Evolutionary conservation across 176 grass and related monocot genomes (phyloP).

Genomic region (Paspalum vaginatum): DNA sequence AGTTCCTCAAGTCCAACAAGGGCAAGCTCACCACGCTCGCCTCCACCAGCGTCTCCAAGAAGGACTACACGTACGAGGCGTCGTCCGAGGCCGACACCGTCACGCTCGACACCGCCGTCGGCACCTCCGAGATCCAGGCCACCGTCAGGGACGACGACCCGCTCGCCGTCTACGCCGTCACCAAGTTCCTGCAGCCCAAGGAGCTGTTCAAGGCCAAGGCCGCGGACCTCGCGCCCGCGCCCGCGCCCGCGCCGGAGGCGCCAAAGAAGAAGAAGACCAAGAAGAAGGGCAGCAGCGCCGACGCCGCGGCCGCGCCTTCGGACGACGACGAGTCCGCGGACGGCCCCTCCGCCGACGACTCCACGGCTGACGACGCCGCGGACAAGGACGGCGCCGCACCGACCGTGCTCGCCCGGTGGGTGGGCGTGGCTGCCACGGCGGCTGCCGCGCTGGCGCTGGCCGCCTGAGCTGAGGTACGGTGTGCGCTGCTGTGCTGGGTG

Average conservation of each 20-base stretch:
- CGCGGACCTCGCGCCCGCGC: constrained; percentile 41
- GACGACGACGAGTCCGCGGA: constrained; percentile 30
- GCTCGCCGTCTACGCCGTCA: constrained; percentile 58
- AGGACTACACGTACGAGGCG: constrained; percentile 68
- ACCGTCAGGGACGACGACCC: constrained; percentile 75
- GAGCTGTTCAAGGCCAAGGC: constrained; percentile 62
- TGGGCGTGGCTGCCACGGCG: not conserved
- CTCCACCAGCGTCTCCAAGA: constrained; percentile 63
- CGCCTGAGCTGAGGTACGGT: constrained; percentile 22
- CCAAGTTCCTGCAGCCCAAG: constrained; percentile 74
- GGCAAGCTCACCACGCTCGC: constrained; percentile 82
- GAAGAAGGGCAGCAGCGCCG: constrained; percentile 44
- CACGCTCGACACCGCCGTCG: constrained; percentile 51
- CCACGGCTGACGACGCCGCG: constrained; percentile 29
- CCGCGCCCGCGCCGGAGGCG: constrained; percentile 46
- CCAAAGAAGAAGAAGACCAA: constrained; percentile 56
- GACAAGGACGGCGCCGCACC: constrained; percentile 44
- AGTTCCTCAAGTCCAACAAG: constrained; percentile 74
- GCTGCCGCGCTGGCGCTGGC: constrained; percentile 1
- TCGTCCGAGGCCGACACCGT: constrained; percentile 60
- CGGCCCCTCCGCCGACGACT: constrained; percentile 34
- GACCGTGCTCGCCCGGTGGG: constrained; percentile 25
- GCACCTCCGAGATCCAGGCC: constrained; percentile 48
- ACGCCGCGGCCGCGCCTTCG: constrained; percentile 32
- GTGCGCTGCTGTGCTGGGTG: constrained; percentile 4